Percentiles rank a stretch among this genome's conserved stretches.
Evolutionary conservation across 768 basidiomycete genomes (phyloP).

Genomic region (Termitomyces sp.): DNA sequence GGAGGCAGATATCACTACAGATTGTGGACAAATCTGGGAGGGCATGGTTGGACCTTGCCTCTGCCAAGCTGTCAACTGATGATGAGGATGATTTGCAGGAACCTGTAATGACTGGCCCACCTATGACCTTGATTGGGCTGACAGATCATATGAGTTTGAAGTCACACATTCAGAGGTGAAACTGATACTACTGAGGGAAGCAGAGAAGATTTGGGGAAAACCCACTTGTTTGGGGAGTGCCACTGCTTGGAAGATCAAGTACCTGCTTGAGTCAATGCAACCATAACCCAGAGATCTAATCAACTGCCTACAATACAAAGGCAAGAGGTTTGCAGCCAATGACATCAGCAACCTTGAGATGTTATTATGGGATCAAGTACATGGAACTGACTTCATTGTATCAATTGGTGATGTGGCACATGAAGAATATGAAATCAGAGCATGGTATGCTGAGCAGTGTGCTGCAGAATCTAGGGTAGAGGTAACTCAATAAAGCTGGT

Average conservation of each 20-base stretch:
- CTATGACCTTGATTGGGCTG: no score
- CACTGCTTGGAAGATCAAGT: neutral
- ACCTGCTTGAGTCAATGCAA: neutral
- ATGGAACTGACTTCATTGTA: neutral
- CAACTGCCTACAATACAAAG: neutral
- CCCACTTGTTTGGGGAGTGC: neutral
- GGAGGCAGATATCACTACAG: no score
- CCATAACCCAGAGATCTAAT: neutral
- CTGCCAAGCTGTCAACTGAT: no score
- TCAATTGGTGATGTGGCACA: fast-evolving
- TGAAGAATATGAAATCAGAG: neutral
- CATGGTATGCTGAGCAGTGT: neutral
- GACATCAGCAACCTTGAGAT: neutral
- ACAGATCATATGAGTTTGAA: neutral
- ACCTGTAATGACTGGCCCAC: no score
- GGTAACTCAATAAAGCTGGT: neutral
- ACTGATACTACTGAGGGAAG: fast-evolving
- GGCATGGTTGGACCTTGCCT: no score
- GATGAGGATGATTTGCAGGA: no score
- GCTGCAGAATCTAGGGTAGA: fast-evolving
- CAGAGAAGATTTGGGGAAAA: neutral
- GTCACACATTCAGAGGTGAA: neutral
- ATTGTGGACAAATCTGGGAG: no score
- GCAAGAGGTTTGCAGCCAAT: neutral
- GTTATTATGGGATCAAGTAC: neutral